phyloP scores from a whole-genome alignment of 352 stramenopile genomes.

The Pythium guiyangense region DNA sequence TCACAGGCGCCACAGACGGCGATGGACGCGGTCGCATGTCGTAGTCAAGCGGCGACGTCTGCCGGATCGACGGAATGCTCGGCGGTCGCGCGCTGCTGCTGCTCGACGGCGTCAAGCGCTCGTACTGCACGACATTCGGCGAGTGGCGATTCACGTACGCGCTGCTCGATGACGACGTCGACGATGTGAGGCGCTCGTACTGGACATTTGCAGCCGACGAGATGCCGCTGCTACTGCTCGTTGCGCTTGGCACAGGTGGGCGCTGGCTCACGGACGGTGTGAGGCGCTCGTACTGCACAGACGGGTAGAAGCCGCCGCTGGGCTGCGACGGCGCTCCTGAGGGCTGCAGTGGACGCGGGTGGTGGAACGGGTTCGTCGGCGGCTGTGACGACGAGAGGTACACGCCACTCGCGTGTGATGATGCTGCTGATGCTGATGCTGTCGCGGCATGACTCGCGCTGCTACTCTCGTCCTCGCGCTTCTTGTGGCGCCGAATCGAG shows the following conservation, averaged over 20 bases:
- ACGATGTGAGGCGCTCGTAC: conserved; percentile 10
- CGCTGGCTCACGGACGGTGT: conserved; percentile 17
- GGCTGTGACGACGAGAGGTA: conserved; percentile 6
- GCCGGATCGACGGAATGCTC: conserved; percentile 20
- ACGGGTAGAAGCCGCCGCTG: conserved; percentile 21
- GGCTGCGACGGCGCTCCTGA: conserved; percentile 12
- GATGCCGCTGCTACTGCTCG: not conserved
- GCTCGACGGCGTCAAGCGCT: conserved; percentile 32
- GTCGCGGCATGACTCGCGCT: conserved; percentile 3
- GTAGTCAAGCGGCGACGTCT: conserved; percentile 36
- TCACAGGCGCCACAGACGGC: not conserved
- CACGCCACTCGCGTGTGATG: conserved; percentile 6
- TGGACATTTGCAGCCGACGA: conserved; percentile 2
- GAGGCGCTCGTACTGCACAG: conserved; percentile 18
- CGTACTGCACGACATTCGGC: conserved; percentile 33
- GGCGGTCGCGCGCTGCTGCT: conserved; percentile 7
- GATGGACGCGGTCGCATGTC: conserved; percentile 28
- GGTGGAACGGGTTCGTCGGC: conserved; percentile 12
- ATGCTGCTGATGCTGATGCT: too few relatives aligned
- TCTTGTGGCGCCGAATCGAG: conserved; percentile 57
- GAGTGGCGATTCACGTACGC: conserved; percentile 9
- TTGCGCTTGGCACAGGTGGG: not conserved
- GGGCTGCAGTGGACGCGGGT: conserved; percentile 3
- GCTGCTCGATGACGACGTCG: not conserved
- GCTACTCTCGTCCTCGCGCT: conserved; percentile 35